Evolutionary conservation across 228 moss, liverwort and hornwort species (phyloP).

Genomic region (Sphagnum magellanicum): DNA sequence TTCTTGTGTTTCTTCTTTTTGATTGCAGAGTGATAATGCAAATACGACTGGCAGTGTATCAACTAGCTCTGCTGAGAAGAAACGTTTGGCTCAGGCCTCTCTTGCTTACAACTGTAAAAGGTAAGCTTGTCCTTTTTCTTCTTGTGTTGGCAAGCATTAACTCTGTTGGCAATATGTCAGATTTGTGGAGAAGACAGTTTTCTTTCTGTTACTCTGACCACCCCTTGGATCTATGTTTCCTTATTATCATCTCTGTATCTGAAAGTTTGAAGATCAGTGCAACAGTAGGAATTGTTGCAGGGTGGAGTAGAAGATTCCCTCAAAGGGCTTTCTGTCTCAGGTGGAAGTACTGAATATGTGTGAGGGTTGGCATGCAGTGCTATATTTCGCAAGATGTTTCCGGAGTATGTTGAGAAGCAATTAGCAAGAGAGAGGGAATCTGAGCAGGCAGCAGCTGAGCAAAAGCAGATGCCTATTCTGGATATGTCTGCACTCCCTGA

Average conservation of each 20-base stretch:
- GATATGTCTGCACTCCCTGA: conserved; percentile 15
- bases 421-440: conserved; percentile 85
- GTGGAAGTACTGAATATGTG: not conserved
- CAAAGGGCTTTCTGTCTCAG: not conserved
- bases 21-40: conserved; percentile 85
- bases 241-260: not conserved
- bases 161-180: not conserved
- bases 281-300: not conserved
- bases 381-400: conserved; percentile 93
- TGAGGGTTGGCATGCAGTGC: conserved; percentile 33
- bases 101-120: conserved; percentile 89
- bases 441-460: conserved; percentile 67
- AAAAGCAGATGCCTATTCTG: conserved; percentile 34
- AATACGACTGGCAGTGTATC: conserved; percentile 98
- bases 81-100: conserved; percentile 73
- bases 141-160: not conserved
- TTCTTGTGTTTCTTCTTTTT: no score
- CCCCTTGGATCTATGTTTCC: not conserved
- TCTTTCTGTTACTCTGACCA: not conserved
- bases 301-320: not conserved
- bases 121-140: conserved; percentile 14
- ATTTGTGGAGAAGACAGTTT: not conserved
- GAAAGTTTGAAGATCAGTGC: not conserved
- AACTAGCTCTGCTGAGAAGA: conserved; percentile 83
- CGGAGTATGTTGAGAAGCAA: conserved; percentile 93